Conservation (phyloP, 352 stramenopile species). For the Phytophthora chlamydospora region DNA sequence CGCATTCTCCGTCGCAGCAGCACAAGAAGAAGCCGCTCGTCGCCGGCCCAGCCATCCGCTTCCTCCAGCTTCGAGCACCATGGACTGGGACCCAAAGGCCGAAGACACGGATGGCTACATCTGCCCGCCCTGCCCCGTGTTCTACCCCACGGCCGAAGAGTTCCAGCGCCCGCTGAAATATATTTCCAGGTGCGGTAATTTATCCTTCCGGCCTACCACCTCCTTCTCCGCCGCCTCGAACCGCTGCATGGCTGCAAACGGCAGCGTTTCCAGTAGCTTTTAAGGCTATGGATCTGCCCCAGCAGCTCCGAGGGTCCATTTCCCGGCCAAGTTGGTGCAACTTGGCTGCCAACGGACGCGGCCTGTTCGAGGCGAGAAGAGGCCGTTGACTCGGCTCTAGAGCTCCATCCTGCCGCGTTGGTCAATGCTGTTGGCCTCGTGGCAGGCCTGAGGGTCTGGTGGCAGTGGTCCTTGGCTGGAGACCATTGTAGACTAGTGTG, state of each 20-base stretch:
- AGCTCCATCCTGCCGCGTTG: not conserved
- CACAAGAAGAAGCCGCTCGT: slow-evolving; percentile 10
- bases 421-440: not conserved
- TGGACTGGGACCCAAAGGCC: slow-evolving; percentile 75
- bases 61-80: slow-evolving; percentile 20
- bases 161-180: slow-evolving; percentile 93
- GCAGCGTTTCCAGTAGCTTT: slow-evolving; percentile 1
- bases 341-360: slow-evolving; percentile 21
- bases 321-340: slow-evolving; percentile 7
- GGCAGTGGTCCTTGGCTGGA: not conserved
- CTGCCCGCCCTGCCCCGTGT: slow-evolving; percentile 85
- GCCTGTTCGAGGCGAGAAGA: slow-evolving; percentile 17
- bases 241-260: not conserved
- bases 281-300: not conserved
- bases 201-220: slow-evolving; percentile 27
- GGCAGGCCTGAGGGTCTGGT: not conserved
- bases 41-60: not conserved
- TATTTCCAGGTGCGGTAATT: slow-evolving; percentile 88
- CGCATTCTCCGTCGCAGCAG: slow-evolving; percentile 22
- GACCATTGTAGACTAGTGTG: not conserved
- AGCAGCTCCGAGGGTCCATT: slow-evolving; percentile 4
- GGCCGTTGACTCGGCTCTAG: not conserved
- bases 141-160: slow-evolving; percentile 86
- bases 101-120: slow-evolving; percentile 75
- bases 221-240: slow-evolving; percentile 4